Evolutionary conservation across 2,329 filamentous ascomycete genomes (phyloP), one percentile per base, ranked within the genome.

Genomic region (Aciculosporium take): DNA sequence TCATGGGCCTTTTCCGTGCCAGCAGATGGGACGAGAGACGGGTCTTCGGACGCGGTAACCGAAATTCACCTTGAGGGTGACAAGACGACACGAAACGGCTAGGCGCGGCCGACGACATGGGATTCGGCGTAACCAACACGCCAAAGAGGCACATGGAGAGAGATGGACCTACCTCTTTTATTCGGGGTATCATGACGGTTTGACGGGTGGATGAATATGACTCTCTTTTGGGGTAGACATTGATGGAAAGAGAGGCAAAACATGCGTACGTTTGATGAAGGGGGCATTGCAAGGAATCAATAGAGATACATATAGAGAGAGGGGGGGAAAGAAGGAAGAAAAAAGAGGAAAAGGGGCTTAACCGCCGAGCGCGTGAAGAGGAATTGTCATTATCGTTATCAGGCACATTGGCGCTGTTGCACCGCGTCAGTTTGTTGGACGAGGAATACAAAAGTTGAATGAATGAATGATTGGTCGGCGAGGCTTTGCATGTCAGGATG

Each of bases 41-140:
- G 50, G 23, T 56, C 55, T 39, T 68, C 63, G 10, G 65, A 67
- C 25, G 65, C 67, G 31, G 68, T 69, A 6, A 56, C 67, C 7
- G 69, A 72, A 51, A 72, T 71, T 34, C 66, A 69, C 45, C 51
- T 71, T 17, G 66, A 66, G 31, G 64, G 64, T 36, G 60, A 64
- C 41, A 55, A 54, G 46, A 44, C 45, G 39, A 42, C 43, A 36
- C 53, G 48, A 39, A 45, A 43, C 38, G 48, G 53, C 34, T 57
- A 50, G 45, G 30, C 8, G 10, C 23, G n/a, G 25, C 5, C 28
- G 20, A 27, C 37, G 37, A 33, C 29, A 4, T 39, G 27, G 27
- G 23, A 25, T 3, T 18, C 17, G 10, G 20, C 15, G 20, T 10
- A 24, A 27, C 25, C 7, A 23, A 15, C 15, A 17, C 23, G 8